phyloP scores from a whole-genome alignment of 2,329 filamentous ascomycete species.

The Exutisphaerella laricina region DNA sequence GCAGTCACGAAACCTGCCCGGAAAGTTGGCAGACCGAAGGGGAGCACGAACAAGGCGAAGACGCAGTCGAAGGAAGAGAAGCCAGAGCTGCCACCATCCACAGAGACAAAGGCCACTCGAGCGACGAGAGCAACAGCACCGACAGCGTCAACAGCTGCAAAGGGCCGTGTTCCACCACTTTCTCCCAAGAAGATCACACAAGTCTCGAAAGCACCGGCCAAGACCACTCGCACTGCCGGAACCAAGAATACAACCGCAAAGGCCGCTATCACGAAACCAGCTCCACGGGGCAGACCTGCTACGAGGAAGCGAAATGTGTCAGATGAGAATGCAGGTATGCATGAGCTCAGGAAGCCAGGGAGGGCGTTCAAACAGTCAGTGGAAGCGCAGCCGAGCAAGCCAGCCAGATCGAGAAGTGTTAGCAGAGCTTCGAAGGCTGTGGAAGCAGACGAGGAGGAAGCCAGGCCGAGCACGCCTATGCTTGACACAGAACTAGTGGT shows the following conservation, averaged over 20 bases:
- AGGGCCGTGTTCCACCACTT: constrained; percentile 25
- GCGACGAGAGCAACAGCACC: constrained; percentile 17
- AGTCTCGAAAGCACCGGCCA: constrained; percentile 23
- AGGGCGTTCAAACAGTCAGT: constrained; percentile 9
- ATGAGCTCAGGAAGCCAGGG: constrained; percentile 7
- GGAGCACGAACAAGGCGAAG: constrained; percentile 6
- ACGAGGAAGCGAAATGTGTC: constrained; percentile 23
- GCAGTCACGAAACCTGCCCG: background rate
- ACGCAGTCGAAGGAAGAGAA: constrained; percentile 10
- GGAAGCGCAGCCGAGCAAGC: constrained; percentile 1
- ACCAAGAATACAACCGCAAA: constrained; percentile 12
- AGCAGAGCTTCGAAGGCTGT: background rate
- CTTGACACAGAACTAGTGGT: constrained; percentile 2
- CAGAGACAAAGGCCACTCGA: constrained; percentile 3
- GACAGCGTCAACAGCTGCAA: constrained; percentile 22
- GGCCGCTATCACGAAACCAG: constrained; percentile 6
- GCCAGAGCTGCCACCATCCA: constrained; percentile 4
- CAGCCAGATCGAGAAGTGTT: background rate
- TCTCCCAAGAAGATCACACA: constrained; percentile 36
- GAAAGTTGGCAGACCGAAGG: constrained; percentile 2
- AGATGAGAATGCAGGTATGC: constrained; percentile 30
- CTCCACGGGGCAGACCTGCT: constrained; percentile 10
- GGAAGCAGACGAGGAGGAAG: background rate
- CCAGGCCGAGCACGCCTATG: background rate
- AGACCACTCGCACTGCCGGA: constrained; percentile 8